Percentiles rank a stretch among this genome's conserved stretches.
phyloP scores from a whole-genome alignment of 352 stramenopile genomes.

The Globisporangium cederbergense region DNA sequence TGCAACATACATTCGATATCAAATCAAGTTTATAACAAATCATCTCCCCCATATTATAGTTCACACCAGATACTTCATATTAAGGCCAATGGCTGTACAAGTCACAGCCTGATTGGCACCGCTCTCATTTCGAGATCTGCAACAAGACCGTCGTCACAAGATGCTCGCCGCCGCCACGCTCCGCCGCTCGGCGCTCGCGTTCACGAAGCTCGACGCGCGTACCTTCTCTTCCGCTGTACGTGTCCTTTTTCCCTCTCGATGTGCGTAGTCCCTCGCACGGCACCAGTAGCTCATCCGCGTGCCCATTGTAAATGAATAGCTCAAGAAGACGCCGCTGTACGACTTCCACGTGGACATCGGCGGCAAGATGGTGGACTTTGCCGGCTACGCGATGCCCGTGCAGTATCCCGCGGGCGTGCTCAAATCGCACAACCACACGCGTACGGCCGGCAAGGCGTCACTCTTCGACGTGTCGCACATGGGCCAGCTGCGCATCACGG shows the following conservation, averaged over 20 bases:
- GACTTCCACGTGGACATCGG: slow-evolving; percentile 72
- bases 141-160: slow-evolving; percentile 24
- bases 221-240: slow-evolving; percentile 11
- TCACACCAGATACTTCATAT: too few species aligned
- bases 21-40: too few species aligned
- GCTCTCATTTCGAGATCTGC: slow-evolving; percentile 3
- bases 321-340: slow-evolving; percentile 81
- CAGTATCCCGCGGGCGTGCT: slow-evolving; percentile 96
- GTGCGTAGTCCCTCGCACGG: background rate
- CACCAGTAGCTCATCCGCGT: background rate
- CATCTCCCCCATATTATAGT: too few species aligned
- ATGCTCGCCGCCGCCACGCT: slow-evolving; percentile 32
- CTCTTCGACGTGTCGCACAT: slow-evolving; percentile 99
- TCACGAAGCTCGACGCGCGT: slow-evolving; percentile 14
- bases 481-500: slow-evolving; percentile 93
- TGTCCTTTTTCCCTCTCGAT: background rate
- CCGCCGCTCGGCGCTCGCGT: slow-evolving; percentile 15
- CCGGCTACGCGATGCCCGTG: slow-evolving; percentile 96
- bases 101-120: background rate
- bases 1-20: too few species aligned
- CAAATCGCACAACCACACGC: slow-evolving; percentile 90
- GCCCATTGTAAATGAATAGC: slow-evolving; percentile 19
- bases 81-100: too few species aligned
- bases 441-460: slow-evolving; percentile 62
- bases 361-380: slow-evolving; percentile 94